Percentiles rank a stretch among this genome's conserved stretches.
Conservation (phyloP, 176 grass and related monocot species). For the Zea luxurians region DNA sequence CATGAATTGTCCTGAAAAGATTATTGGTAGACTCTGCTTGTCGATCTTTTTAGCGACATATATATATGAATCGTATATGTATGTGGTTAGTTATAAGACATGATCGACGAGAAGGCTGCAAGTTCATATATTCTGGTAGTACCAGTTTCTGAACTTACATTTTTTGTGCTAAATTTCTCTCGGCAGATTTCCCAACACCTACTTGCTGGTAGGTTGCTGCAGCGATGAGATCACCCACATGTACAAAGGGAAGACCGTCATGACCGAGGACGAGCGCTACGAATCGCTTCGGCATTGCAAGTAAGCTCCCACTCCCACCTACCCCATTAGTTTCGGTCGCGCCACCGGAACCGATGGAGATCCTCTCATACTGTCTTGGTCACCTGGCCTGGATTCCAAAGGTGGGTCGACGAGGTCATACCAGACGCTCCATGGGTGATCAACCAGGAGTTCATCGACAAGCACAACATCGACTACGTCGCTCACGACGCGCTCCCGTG, state of each 20-base stretch:
- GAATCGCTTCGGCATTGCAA: conserved; percentile 92
- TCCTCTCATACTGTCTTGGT: conserved; percentile 3
- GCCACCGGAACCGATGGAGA: neutral
- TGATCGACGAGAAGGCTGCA: neutral
- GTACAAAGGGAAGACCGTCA: conserved; percentile 81
- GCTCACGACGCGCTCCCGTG: conserved; percentile 75
- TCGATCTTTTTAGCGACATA: neutral
- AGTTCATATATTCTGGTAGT: neutral
- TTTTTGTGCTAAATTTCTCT: neutral
- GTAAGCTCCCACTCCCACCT: conserved; percentile 24
- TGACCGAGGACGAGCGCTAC: conserved; percentile 66
- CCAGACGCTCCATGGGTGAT: conserved; percentile 73
- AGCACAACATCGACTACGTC: conserved; percentile 63
- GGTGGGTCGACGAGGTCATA: conserved; percentile 81
- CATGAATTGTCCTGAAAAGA: neutral
- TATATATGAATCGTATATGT: neutral
- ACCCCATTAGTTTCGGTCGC: neutral
- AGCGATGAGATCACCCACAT: conserved; percentile 61
- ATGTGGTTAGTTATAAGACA: neutral
- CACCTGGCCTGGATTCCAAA: conserved; percentile 23
- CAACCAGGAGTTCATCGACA: conserved; percentile 72
- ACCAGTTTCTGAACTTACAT: neutral
- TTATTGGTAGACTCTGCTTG: neutral
- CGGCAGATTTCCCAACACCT: conserved; percentile 64
- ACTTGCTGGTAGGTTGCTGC: conserved; percentile 76